Evolutionary conservation across 306 rosid species (phyloP).

Genomic region (Fragaria vesca): DNA sequence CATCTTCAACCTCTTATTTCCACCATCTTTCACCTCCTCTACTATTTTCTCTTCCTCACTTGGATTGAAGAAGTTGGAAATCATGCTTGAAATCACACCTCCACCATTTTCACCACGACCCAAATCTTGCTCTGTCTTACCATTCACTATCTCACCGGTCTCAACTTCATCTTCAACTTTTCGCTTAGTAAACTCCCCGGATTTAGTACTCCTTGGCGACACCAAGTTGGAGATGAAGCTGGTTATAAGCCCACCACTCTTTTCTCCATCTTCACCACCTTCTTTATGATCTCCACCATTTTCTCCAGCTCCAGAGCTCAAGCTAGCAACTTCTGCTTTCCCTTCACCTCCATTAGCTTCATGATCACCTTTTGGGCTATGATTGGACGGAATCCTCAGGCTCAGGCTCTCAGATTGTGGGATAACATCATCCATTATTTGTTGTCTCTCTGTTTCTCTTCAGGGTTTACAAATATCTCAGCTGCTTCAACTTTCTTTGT

Average conservation of each 20-base stretch:
- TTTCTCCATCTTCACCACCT: conserved; percentile 15
- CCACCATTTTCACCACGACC: conserved; percentile 17
- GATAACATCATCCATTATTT: conserved; percentile 33
- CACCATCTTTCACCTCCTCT: neutral
- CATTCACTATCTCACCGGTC: conserved; percentile 16
- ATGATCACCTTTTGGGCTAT: neutral
- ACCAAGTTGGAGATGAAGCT: conserved; percentile 25
- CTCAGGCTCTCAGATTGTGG: conserved; percentile 15
- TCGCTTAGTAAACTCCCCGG: conserved; percentile 11
- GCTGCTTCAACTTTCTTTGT: neutral
- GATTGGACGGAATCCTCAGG: conserved; percentile 2
- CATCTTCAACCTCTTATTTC: neutral
- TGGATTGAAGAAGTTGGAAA: conserved; percentile 26
- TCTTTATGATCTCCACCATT: neutral
- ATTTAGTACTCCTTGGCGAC: conserved; percentile 19
- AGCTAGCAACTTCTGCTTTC: conserved; percentile 6
- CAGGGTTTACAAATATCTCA: neutral
- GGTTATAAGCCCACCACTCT: conserved; percentile 30
- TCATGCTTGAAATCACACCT: conserved; percentile 15
- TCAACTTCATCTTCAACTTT: conserved; percentile 14
- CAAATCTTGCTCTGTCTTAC: conserved; percentile 21
- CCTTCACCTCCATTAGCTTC: neutral
- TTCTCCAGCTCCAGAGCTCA: conserved; percentile 17
- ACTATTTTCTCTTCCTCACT: conserved; percentile 6
- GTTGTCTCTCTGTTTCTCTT: neutral